Percentiles rank a stretch among this genome's conserved stretches.
Evolutionary conservation across 805 yeast species (phyloP).

Genomic region (Saturnispora sekii): DNA sequence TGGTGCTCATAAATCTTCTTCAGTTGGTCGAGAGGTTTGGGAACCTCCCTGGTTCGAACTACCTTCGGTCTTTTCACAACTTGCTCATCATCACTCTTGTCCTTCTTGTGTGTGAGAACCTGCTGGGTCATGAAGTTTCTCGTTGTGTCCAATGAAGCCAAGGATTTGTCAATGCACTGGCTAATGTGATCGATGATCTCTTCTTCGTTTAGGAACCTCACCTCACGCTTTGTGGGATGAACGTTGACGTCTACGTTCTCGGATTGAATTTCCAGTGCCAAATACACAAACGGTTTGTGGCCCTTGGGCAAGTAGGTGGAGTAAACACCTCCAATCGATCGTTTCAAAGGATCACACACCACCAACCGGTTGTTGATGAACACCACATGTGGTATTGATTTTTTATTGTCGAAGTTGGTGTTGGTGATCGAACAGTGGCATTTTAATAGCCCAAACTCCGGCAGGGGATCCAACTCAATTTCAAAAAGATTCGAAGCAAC

Average conservation of each 20-base stretch:
- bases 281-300: conserved; percentile 62
- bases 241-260: conserved; percentile 80
- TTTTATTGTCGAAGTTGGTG: conserved; percentile 62
- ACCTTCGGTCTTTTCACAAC: conserved; percentile 6
- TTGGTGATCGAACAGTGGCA: conserved; percentile 59
- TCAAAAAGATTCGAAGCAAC: conserved; percentile 58
- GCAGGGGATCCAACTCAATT: conserved; percentile 29
- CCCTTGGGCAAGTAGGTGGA: conserved; percentile 70
- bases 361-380: conserved; percentile 84
- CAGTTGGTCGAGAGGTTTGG: conserved; percentile 11
- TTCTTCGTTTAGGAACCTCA: conserved; percentile 73
- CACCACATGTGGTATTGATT: conserved; percentile 56
- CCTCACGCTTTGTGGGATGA: conserved; percentile 94
- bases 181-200: conserved; percentile 66
- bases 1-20: conserved; percentile 49
- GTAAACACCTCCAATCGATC: conserved; percentile 57
- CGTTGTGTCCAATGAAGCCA: conserved; percentile 53
- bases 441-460: conserved; percentile 39
- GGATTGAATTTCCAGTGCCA: conserved; percentile 60
- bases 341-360: conserved; percentile 65
- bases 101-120: conserved; percentile 29
- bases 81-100: conserved; percentile 1
- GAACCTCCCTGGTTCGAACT: not conserved
- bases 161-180: conserved; percentile 34
- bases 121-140: conserved; percentile 63